Percentiles rank a stretch among this genome's conserved stretches.
These are phyloP conservation scores for Heterobasidion irregulare DNA, from an alignment of 1,284 basidiomycete genomes.

Conservation along the genomic window DNA sequence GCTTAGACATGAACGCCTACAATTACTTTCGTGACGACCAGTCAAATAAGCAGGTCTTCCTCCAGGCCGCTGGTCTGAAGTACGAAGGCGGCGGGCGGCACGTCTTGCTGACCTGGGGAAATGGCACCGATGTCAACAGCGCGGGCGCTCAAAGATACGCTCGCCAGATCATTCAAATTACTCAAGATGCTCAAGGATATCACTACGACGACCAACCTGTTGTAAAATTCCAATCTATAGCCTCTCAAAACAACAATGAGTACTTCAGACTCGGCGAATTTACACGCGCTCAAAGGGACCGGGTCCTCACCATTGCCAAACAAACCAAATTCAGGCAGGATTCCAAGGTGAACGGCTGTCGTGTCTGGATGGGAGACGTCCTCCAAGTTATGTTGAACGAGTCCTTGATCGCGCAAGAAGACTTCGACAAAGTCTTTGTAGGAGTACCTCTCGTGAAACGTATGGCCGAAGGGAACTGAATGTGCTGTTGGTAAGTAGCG, in stretches of 20 bases:
- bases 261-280: too few species aligned
- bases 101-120: constrained; percentile 3
- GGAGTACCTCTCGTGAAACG: background rate
- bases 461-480: background rate
- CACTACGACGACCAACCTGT: background rate
- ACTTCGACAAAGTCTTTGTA: background rate
- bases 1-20: too few species aligned
- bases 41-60: background rate
- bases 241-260: too few species aligned
- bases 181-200: background rate
- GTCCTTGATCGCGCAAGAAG: background rate
- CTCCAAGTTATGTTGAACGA: constrained; percentile 7
- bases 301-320: background rate
- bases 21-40: background rate
- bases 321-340: background rate
- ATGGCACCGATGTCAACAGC: background rate
- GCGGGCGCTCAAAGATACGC: too few species aligned
- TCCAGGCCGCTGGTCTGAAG: constrained; percentile 1
- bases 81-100: constrained; percentile 2
- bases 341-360: constrained; percentile 7
- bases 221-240: too few species aligned
- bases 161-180: too few species aligned
- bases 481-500: too few species aligned
- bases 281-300: too few species aligned
- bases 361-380: constrained; percentile 5